Percentiles rank a stretch among this genome's conserved stretches.
Evolutionary conservation across 179 eudicot species (phyloP).

Genomic region (Beta corolliflora): DNA sequence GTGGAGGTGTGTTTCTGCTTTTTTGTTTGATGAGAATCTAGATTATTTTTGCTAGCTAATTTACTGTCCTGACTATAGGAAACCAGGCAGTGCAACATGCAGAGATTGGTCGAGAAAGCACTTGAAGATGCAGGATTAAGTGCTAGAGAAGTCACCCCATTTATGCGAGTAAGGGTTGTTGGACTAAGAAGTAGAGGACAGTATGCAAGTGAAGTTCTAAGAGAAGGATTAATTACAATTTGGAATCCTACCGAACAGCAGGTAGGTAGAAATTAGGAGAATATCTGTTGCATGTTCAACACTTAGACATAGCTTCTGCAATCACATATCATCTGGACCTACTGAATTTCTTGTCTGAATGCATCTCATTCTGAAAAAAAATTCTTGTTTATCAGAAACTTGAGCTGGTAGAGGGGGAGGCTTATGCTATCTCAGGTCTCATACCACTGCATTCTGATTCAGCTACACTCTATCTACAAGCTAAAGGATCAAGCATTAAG

Average conservation of each 20-base stretch:
- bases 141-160: conserved; percentile 76
- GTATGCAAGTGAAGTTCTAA: conserved; percentile 28
- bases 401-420: conserved; percentile 79
- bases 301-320: conserved; percentile 2
- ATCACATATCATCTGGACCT: conserved; percentile 13
- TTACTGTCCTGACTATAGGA: conserved; percentile 47
- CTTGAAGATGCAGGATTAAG: conserved; percentile 70
- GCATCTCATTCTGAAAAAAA: conserved; percentile 6
- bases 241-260: conserved; percentile 92
- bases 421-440: conserved; percentile 74
- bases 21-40: conserved; percentile 6
- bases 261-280: conserved; percentile 39
- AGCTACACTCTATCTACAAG: conserved; percentile 67
- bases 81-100: conserved; percentile 62
- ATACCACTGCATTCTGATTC: conserved; percentile 60
- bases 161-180: conserved; percentile 81
- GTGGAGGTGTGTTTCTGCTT: conserved; percentile 52
- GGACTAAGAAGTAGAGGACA: conserved; percentile 50
- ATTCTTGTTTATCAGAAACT: conserved; percentile 43
- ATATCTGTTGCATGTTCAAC: conserved; percentile 2
- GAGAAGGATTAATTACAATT: conserved; percentile 77
- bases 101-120: conserved; percentile 68
- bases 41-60: conserved; percentile 6
- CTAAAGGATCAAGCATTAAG: conserved; percentile 66
- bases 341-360: neutral